Percentiles rank a stretch among this genome's conserved stretches.
These are phyloP conservation scores for Penicillium sp. DNA, from an alignment of 2,329 filamentous ascomycete genomes.

Conservation along the genomic window DNA sequence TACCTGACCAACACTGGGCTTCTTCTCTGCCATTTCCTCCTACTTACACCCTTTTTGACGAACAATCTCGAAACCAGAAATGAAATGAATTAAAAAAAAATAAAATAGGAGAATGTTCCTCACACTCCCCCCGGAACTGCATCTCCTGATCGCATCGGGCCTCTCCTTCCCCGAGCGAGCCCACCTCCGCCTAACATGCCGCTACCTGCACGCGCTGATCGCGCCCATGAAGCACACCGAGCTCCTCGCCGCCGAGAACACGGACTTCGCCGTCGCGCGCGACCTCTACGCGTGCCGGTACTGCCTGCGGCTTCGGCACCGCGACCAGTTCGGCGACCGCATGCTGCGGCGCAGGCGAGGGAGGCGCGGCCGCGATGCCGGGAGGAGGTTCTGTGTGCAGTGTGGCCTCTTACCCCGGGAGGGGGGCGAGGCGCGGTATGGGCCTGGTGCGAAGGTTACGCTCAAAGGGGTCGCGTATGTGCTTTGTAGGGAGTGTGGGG, in stretches of 20 bases:
- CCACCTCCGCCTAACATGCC: slow-evolving; percentile 32
- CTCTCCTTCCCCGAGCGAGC: slow-evolving; percentile 34
- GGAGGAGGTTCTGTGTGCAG: slow-evolving; percentile 34
- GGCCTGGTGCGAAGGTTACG: slow-evolving; percentile 29
- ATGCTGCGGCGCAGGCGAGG: slow-evolving; percentile 31
- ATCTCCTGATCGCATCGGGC: slow-evolving; percentile 29
- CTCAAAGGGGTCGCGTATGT: slow-evolving; percentile 28
- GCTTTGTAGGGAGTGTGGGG: slow-evolving; percentile 30
- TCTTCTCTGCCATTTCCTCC: not conserved
- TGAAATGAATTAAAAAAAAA: not conserved
- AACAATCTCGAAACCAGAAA: not conserved
- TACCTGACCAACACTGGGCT: too few relatives aligned
- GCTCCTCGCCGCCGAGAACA: slow-evolving; percentile 31
- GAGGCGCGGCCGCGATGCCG: slow-evolving; percentile 24
- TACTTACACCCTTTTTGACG: not conserved
- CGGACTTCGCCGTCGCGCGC: slow-evolving; percentile 24
- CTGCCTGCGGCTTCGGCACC: slow-evolving; percentile 33
- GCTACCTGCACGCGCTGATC: slow-evolving; percentile 32
- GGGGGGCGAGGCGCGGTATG: slow-evolving; percentile 31
- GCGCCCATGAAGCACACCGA: slow-evolving; percentile 27
- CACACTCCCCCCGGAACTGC: slow-evolving; percentile 37
- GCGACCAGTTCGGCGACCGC: slow-evolving; percentile 30
- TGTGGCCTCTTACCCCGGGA: slow-evolving; percentile 31
- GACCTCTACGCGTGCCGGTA: slow-evolving; percentile 34
- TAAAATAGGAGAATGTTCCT: not conserved